A percentile compares a stretch with the other conserved stretches of the same genome.
phyloP scores from a whole-genome alignment of 2,329 filamentous ascomycete genomes.

The Botrytis aclada region DNA sequence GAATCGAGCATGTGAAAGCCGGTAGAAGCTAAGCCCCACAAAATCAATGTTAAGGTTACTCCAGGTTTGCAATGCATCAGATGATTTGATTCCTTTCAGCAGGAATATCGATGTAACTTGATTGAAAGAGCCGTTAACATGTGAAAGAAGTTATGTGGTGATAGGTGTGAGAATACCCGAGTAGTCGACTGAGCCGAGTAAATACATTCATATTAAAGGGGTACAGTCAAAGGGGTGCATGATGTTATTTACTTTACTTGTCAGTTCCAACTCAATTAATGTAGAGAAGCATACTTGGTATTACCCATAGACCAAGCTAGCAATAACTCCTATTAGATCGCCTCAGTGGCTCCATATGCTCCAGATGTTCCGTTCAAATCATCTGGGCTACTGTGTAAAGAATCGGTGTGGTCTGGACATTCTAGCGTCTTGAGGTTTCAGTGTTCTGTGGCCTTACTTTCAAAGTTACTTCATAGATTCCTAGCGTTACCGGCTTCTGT shows the following conservation, averaged over 20 bases:
- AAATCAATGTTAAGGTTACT: neutral
- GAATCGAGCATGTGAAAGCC: slow-evolving; percentile 18
- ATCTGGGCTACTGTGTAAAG: neutral
- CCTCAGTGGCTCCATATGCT: neutral
- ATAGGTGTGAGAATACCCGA: neutral
- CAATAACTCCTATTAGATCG: neutral
- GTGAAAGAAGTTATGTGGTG: neutral
- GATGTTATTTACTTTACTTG: neutral
- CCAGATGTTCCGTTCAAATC: neutral
- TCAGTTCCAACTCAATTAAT: neutral
- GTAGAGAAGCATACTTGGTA: neutral
- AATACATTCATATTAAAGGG: neutral
- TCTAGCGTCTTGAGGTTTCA: neutral
- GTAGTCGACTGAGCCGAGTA: neutral
- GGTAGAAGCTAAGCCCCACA: slow-evolving; percentile 17
- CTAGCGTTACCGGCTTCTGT: neutral
- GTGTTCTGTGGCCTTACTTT: neutral
- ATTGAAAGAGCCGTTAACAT: neutral
- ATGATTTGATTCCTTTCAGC: slow-evolving; percentile 9
- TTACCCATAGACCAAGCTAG: neutral
- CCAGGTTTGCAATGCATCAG: slow-evolving; percentile 15
- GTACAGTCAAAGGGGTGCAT: neutral
- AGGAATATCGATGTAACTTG: neutral
- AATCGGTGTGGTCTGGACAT: neutral
- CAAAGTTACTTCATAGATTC: neutral